Conservation (phyloP, 768 basidiomycete species). For the Tylopilus intermedius region DNA sequence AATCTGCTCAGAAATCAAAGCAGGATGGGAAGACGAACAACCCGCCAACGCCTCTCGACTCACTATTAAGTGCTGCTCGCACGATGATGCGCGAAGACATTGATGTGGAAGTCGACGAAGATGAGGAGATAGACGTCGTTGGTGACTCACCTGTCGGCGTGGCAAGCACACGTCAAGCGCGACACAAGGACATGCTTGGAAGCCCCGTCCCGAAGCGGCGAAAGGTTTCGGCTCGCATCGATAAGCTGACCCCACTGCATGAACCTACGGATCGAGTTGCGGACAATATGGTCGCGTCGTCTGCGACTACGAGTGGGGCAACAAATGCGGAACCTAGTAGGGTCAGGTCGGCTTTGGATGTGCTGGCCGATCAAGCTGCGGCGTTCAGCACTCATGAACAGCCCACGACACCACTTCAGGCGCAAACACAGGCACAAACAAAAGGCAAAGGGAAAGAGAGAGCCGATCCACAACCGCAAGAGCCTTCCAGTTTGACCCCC, state of each 20-base stretch:
- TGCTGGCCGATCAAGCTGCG: slow-evolving; percentile 70
- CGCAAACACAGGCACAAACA: background rate
- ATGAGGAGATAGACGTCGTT: slow-evolving; percentile 24
- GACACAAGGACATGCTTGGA: slow-evolving; percentile 20
- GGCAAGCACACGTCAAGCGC: slow-evolving; percentile 28
- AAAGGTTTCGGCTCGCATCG: slow-evolving; percentile 16
- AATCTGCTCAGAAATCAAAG: slow-evolving; percentile 16
- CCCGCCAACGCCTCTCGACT: slow-evolving; percentile 50
- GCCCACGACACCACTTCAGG: background rate
- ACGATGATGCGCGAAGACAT: slow-evolving; percentile 45
- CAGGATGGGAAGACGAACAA: slow-evolving; percentile 19
- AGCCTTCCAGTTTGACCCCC: background rate
- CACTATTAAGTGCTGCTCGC: slow-evolving; percentile 55
- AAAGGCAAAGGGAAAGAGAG: slow-evolving; percentile 24
- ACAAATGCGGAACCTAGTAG: slow-evolving; percentile 16
- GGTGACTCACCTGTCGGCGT: slow-evolving; percentile 18
- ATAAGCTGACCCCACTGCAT: slow-evolving; percentile 10
- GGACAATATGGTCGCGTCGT: background rate
- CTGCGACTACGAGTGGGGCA: background rate
- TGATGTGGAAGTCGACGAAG: slow-evolving; percentile 28
- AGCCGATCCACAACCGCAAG: slow-evolving; percentile 1
- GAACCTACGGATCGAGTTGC: slow-evolving; percentile 1
- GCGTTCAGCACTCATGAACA: slow-evolving; percentile 41
- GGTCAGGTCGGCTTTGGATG: slow-evolving; percentile 57
- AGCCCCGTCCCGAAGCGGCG: slow-evolving; percentile 40